phyloP scores from a whole-genome alignment of 495 filamentous ascomycete genomes.

The Viridothelium virens region DNA sequence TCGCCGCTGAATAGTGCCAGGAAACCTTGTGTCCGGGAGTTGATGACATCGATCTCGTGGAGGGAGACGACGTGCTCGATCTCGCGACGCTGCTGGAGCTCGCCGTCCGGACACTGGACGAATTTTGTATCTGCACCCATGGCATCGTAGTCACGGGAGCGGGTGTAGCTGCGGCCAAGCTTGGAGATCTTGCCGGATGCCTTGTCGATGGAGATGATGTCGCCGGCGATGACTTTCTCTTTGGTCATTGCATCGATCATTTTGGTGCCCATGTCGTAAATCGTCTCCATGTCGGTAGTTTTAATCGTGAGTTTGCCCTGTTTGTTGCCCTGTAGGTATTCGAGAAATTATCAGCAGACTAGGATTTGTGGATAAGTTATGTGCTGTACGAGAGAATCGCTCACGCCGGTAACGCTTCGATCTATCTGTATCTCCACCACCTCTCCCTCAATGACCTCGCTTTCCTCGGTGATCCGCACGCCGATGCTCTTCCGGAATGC shows the following conservation, averaged over 20 bases:
- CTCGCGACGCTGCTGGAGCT: constrained; percentile 94
- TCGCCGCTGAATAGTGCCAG: constrained; percentile 93
- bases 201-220: constrained; percentile 97
- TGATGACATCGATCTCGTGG: constrained; percentile 99
- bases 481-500: constrained; percentile 97
- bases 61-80: constrained; percentile 93
- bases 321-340: constrained; percentile 60
- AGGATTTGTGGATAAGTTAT: not conserved
- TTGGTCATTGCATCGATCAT: constrained; percentile 99
- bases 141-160: constrained; percentile 95
- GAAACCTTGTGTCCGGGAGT: constrained; percentile 94
- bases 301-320: constrained; percentile 99
- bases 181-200: constrained; percentile 96
- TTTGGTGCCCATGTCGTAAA: constrained; percentile 98
- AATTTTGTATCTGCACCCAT: constrained; percentile 99
- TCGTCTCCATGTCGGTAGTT: constrained; percentile 98
- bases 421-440: constrained; percentile 99
- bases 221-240: constrained; percentile 95
- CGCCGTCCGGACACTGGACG: constrained; percentile 95
- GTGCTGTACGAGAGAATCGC: constrained; percentile 18
- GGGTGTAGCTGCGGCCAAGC: constrained; percentile 83
- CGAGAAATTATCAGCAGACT: not conserved
- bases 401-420: constrained; percentile 83
- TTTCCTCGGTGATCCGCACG: constrained; percentile 94
- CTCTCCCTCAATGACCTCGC: constrained; percentile 97